Base-by-base conservation (phyloP, 495 filamentous ascomycete species). In the Elaphomyces granulatus region DNA sequence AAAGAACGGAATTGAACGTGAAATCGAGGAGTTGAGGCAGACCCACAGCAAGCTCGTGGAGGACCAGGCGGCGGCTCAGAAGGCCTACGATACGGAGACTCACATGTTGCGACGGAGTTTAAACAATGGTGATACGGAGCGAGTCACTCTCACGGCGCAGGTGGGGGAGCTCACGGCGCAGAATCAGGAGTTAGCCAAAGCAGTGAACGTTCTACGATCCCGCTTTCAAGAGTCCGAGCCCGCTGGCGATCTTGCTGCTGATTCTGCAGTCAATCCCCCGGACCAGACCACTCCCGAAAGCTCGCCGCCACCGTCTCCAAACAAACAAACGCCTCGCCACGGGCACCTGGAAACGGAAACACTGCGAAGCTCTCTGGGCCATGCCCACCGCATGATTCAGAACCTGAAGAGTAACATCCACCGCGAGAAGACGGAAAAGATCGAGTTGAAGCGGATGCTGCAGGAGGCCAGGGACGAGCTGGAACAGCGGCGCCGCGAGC, bases 391-490 rank as follows among this genome's bases (percentile, higher is more conserved):
- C 34, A 92, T 93, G 72, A 94, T 98, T 38, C 85, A 95, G 53
- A 88, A 84, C 43, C 70, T 96, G 23, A 86, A 93, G 63, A 82
- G 77, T 56, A 94, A 86, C 47, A 82, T 96, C 37, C 86, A 95
- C 55, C 80, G 90, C 18, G 90, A 98, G 60, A 98, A 94, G 71
- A 92, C 88, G 0, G 90, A 98, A 56, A 98, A 94, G 66, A 72
- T 94, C 16, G 90, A 98, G 55, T 70, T 95, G 34, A 88, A 83
- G 58, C 81, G 92, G 40, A 84, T 98, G 76, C 71, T 98, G 20
- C 92, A 94, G 63, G 90, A 98, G 46, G 81, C 87, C 26, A 77
- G 90, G 19, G 90, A 98, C 56, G 92, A 98, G 49, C 59, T 98
- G 17, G 90, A 96, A 60, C 70, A 74, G 45, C 60, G 78, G 20